These are phyloP conservation scores for Coemansia sp. DNA, from an alignment of 192 early-diverging fungal genomes.

Conservation along the genomic window DNA sequence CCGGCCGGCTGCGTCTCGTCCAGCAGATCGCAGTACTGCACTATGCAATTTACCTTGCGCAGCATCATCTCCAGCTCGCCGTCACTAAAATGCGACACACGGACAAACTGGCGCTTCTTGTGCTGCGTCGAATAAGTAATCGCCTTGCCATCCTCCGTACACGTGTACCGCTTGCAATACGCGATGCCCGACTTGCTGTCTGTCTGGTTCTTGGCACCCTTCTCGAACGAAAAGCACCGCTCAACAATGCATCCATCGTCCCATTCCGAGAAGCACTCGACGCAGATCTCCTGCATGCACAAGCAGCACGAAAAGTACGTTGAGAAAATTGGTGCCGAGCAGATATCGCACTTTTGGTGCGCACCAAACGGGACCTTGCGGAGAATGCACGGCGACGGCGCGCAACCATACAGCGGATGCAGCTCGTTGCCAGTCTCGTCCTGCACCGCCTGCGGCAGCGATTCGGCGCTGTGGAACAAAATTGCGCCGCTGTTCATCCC, in stretches of 20 bases:
- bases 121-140: constrained; percentile 18
- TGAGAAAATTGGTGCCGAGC: constrained; percentile 33
- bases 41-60: constrained; percentile 34
- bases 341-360: constrained; percentile 27
- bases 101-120: constrained; percentile 32
- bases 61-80: constrained; percentile 41
- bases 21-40: constrained; percentile 29
- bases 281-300: constrained; percentile 30
- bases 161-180: constrained; percentile 19
- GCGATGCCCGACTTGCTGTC: constrained; percentile 2
- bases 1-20: constrained; percentile 26
- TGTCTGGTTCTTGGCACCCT: constrained; percentile 2
- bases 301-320: constrained; percentile 36
- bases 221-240: constrained; percentile 5
- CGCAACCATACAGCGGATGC: constrained; percentile 30
- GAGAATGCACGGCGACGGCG: constrained; percentile 29
- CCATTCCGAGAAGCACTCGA: constrained; percentile 27
- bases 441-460: constrained; percentile 3
- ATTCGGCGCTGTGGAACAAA: constrained; percentile 5
- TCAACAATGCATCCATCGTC: constrained; percentile 18
- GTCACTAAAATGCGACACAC: constrained; percentile 32
- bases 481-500: constrained; percentile 8
- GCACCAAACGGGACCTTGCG: constrained; percentile 25
- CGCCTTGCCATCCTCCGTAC: constrained; percentile 3
- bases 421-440: constrained; percentile 6